Base-by-base conservation (phyloP, 2,329 filamentous ascomycete genomes). In the Epichloe scottii region DNA sequence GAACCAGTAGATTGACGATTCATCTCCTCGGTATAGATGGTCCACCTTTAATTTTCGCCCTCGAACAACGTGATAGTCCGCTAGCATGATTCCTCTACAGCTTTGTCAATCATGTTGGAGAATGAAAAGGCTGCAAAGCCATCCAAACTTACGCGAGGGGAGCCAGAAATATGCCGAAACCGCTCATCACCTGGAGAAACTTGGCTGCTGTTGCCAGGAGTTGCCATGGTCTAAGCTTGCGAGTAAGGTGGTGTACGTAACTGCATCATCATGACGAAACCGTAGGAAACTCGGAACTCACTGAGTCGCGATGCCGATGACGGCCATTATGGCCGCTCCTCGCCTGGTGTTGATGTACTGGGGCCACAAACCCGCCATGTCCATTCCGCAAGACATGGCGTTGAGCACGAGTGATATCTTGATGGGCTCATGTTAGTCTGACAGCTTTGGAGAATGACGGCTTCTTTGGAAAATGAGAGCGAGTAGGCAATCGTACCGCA, bases 281-380 rank as follows among this genome's bases (percentile, higher is more conserved):
- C 21, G 4, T 0, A 23, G 15, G 21, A n/a, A 17, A 15, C 17
- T 38, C 5, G 19, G 37, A 8, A 48, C 54, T 43, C 46, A 59
- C 56, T 57, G 57, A 12, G 52, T 51, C 49, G 49, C 53, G 35
- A 74, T 69, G 12, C 66, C 68, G 6, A 76, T 61, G 3, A 75
- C 55, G 0, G 71, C 65, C 4, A 68, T 71, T 40, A 80, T 62
- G 53, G 74, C 74, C 3, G 69, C 69, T 1, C 78, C 78, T 2
- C 78, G 70, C 4, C 76, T 65, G 52, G 80, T 79, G 59, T 77
- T 78, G 62, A 81, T 71, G 54, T 72, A 79, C 40, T 66, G 68
- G 0, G 76, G 75, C 52, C 71, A 72, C 0, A 79, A 60, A 1
- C 71, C 73, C 0, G 76, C 70, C 46, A 80, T 63, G 56, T 81